Evolutionary conservation across 768 basidiomycete genomes (phyloP), one percentile per base, ranked within the genome.

Genomic region (Mycena rebaudengoi): DNA sequence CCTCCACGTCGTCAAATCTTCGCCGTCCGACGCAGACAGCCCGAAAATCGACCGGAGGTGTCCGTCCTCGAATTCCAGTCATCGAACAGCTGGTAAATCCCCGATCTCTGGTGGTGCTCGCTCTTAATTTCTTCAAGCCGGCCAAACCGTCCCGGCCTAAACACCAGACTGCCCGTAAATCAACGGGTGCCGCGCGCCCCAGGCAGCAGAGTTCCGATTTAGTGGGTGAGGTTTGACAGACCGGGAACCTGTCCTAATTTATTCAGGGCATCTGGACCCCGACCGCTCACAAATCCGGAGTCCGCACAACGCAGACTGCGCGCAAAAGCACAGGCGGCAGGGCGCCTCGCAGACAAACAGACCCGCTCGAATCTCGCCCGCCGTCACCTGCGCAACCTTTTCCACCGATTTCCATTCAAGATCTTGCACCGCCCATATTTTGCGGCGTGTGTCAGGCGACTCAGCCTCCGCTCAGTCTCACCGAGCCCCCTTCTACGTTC

Each of bases 31-130:
- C 10, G 5, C 65, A 66, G 49, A 29, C 37, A n/a, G 65, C 65
- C n/a, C 65, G 65, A 4, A 66, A 66, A 56, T 57, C 65, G 18
- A 61, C 65, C 10, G 60, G 60, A 18, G 59, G 64, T 14, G 20
- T 25, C n/a, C 60, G 54, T 16, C 53, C 65, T 11, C 53, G 43
- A 16, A 35, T 30, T 23, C 30, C 23, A 16, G 53, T 25, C 21
- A 37, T 29, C 14, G 49, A 21, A 8, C 7, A 14, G 33, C 45
- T 49, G 39, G 57, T 53, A 18, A 23, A 52, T 39, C 26, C 14
- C 14, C 41, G n/a, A 3, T 43, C 25, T 16, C 37, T 37, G 7
- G 32, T 49, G 43, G 37, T 28, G 8, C 23, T 20, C 25, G 33
- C 1, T 8, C 16, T n/a, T n/a, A n/a, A n/a, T n/a, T n/a, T n/a